Conservation (phyloP, 2,329 filamentous ascomycete species). For the Chalaropsis thielavioides region DNA sequence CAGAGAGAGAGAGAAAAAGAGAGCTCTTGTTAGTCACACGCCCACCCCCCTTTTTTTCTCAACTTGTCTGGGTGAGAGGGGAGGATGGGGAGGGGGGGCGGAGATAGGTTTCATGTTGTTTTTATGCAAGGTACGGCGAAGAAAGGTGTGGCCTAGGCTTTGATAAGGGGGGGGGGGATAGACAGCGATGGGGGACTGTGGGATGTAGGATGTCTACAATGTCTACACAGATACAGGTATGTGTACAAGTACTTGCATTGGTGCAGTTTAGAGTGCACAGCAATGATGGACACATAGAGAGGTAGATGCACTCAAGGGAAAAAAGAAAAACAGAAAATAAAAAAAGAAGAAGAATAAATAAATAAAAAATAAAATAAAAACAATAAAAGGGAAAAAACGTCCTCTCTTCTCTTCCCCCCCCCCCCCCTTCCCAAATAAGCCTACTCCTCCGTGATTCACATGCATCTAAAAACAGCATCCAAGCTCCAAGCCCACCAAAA, state of each 20-base stretch:
- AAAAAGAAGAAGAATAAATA: too few relatives aligned
- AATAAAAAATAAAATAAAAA: too few relatives aligned
- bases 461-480: conserved; percentile 4
- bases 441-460: conserved; percentile 5
- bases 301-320: too few relatives aligned
- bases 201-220: too few relatives aligned
- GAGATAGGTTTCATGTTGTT: conserved; percentile 6
- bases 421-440: neutral
- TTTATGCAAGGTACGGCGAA: conserved; percentile 5
- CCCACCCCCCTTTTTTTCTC: neutral
- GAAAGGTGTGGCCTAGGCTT: neutral
- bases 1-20: too few relatives aligned
- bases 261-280: too few relatives aligned
- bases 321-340: too few relatives aligned
- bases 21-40: neutral
- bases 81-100: conserved; percentile 22
- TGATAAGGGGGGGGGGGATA: neutral
- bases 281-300: too few relatives aligned
- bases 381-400: too few relatives aligned
- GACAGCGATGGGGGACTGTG: too few relatives aligned
- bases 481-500: neutral
- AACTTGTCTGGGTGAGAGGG: conserved; percentile 18
- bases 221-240: too few relatives aligned
- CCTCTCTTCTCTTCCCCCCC: neutral
- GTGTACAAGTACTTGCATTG: too few relatives aligned